A percentile compares a stretch with the other conserved stretches of the same genome.
Evolutionary conservation across 345 rosid species (phyloP).

Genomic region (Ricinus communis): DNA sequence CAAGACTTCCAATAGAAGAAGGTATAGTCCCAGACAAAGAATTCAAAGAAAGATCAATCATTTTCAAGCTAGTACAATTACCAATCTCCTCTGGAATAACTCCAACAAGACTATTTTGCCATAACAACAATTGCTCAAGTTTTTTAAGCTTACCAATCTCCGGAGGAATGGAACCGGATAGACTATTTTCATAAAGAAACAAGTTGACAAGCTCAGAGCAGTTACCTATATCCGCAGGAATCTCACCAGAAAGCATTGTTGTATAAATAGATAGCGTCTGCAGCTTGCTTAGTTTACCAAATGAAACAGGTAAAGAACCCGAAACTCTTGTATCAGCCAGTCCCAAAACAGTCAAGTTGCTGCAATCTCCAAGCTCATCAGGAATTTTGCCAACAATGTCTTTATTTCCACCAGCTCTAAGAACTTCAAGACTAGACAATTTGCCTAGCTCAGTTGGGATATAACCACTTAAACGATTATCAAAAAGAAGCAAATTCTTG

Average conservation of each 20-base stretch:
- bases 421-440: constrained; percentile 54
- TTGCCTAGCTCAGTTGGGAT: constrained; percentile 76
- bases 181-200: constrained; percentile 75
- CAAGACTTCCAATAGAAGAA: constrained; percentile 54
- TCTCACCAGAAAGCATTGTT: constrained; percentile 78
- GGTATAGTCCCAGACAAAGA: constrained; percentile 81
- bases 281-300: constrained; percentile 70
- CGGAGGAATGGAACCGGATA: constrained; percentile 75
- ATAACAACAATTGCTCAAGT: constrained; percentile 66
- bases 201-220: constrained; percentile 80
- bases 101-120: constrained; percentile 83
- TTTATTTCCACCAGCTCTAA: constrained; percentile 85
- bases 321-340: constrained; percentile 74
- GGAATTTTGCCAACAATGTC: constrained; percentile 74
- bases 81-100: constrained; percentile 84
- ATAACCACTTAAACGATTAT: constrained; percentile 62
- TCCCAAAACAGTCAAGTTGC: constrained; percentile 72
- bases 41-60: constrained; percentile 79
- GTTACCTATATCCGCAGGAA: constrained; percentile 78
- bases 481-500: constrained; percentile 53
- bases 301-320: constrained; percentile 65
- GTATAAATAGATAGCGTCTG: constrained; percentile 70
- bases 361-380: constrained; percentile 68
- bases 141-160: constrained; percentile 68
- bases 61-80: constrained; percentile 63